These are phyloP conservation scores for Colletotrichum paranaense DNA, from an alignment of 2,329 filamentous ascomycete species.

Conservation along the genomic window DNA sequence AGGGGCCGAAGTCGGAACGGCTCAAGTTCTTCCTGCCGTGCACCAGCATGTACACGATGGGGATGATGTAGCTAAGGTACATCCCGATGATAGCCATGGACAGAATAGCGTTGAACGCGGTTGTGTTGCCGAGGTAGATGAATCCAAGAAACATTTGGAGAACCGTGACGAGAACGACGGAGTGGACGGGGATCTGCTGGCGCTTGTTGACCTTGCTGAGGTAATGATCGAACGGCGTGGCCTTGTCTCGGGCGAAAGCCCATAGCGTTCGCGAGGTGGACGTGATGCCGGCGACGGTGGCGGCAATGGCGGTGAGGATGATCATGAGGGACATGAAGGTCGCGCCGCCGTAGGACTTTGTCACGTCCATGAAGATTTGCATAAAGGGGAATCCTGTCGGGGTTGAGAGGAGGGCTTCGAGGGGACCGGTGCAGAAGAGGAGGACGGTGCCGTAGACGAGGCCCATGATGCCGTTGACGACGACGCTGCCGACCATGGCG, in stretches of 20 bases:
- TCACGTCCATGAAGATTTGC: constrained; percentile 50
- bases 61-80: constrained; percentile 56
- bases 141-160: constrained; percentile 47
- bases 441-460: constrained; percentile 54
- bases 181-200: constrained; percentile 47
- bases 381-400: constrained; percentile 56
- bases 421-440: constrained; percentile 54
- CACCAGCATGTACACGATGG: constrained; percentile 50
- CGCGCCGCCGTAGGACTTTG: constrained; percentile 40
- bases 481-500: constrained; percentile 47
- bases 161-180: constrained; percentile 40
- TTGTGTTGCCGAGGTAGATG: constrained; percentile 54
- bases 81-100: constrained; percentile 55
- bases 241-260: constrained; percentile 52
- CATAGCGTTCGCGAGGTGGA: constrained; percentile 51
- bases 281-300: constrained; percentile 45
- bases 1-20: constrained; percentile 39
- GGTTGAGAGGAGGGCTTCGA: constrained; percentile 50
- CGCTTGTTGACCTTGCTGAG: constrained; percentile 48
- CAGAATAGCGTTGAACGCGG: constrained; percentile 53
- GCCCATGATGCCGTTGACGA: constrained; percentile 58
- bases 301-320: constrained; percentile 42
- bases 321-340: constrained; percentile 45
- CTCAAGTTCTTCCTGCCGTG: constrained; percentile 44
- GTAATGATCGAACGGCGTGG: constrained; percentile 47